Evolutionary conservation across 2,329 filamentous ascomycete species (phyloP).

Genomic region (Pestalotiopsis sp.): DNA sequence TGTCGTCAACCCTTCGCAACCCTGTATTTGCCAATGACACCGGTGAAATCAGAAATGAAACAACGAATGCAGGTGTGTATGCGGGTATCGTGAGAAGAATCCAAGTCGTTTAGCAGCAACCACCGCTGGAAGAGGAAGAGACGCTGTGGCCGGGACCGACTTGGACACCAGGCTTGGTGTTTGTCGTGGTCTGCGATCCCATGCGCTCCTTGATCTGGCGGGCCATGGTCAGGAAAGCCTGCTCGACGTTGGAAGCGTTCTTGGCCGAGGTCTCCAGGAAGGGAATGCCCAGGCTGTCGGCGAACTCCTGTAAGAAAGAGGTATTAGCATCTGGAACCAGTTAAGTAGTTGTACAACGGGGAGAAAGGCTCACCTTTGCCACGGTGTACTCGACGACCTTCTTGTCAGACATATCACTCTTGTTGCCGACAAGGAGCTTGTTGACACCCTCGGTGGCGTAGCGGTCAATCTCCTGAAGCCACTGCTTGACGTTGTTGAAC

Average conservation of each 20-base stretch:
- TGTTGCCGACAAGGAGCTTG: constrained; percentile 99
- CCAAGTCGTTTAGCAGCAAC: constrained; percentile 76
- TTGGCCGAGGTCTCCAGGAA: constrained; percentile 99
- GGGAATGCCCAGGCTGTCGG: constrained; percentile 96
- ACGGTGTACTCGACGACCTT: constrained; percentile 99
- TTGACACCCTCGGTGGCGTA: constrained; percentile 99
- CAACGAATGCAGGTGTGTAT: constrained; percentile 11
- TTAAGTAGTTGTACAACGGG: constrained; percentile 4
- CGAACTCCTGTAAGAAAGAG: constrained; percentile 75
- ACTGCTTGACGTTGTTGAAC: constrained; percentile 99
- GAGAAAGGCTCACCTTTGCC: constrained; percentile 72
- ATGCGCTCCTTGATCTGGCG: constrained; percentile 99
- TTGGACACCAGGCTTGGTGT: constrained; percentile 98
- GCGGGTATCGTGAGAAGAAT: constrained; percentile 18
- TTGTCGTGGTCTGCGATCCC: constrained; percentile 92
- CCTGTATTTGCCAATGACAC: constrained; percentile 17
- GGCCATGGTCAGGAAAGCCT: constrained; percentile 99
- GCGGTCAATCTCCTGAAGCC: constrained; percentile 99
- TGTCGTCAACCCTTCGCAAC: constrained; percentile 11
- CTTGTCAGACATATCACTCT: constrained; percentile 99
- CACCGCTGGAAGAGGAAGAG: constrained; percentile 79
- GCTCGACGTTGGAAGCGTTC: constrained; percentile 99
- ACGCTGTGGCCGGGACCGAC: constrained; percentile 95
- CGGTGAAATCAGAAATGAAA: constrained; percentile 14
- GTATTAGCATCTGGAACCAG: constrained; percentile 10